Base-by-base conservation (phyloP, 495 filamentous ascomycete genomes). In the Rhypophila decipiens region DNA sequence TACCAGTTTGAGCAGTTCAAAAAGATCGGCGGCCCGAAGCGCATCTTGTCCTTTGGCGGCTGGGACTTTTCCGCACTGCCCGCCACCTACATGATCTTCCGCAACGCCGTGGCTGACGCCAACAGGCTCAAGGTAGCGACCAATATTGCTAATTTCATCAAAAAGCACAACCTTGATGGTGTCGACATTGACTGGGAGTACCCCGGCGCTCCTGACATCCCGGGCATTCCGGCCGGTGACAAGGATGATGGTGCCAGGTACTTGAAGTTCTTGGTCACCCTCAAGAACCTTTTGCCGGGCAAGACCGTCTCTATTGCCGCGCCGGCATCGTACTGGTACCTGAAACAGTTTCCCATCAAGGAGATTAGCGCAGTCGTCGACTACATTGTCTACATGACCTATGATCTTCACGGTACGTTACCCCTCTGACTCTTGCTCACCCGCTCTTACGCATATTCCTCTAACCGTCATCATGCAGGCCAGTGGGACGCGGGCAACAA, bases 131-230 rank as follows among this genome's bases (percentile, higher is more conserved):
- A 41, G 0, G 52, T 68, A 21, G 52, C 51, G 5, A 52, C 20
- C 24, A 67, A 61, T 47, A 13, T 67, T 8, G 58, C 39, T 44
- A 38, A 51, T 7, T 58, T 66, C 24, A 23, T 66, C n/a, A 46
- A 58, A 0, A 33, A 58, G 2, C n/a, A 67, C 17, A 36, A 39
- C 22, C 46, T 73, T 0, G 70, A 71, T 37, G 64, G 66, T 4
- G 38, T 63, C 13, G 61, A 71, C 47, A 34, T 67, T 24, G 68
- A 71, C 50, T 71, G 68, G 68, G 68, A 71, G 39, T 70, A 72
- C 38, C 71, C 70, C 5, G 63, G 60, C 5, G 52, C 56, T 7
- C 55, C 50, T 8, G 63, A 66, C 36, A 52, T 68, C 27, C 56
- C 57, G 10, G 61, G 45, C 8, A 53, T 56, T 20, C 58, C 63